Conservation (phyloP, 2,329 filamentous ascomycete genomes). For the Tympanopsis confertula region DNA sequence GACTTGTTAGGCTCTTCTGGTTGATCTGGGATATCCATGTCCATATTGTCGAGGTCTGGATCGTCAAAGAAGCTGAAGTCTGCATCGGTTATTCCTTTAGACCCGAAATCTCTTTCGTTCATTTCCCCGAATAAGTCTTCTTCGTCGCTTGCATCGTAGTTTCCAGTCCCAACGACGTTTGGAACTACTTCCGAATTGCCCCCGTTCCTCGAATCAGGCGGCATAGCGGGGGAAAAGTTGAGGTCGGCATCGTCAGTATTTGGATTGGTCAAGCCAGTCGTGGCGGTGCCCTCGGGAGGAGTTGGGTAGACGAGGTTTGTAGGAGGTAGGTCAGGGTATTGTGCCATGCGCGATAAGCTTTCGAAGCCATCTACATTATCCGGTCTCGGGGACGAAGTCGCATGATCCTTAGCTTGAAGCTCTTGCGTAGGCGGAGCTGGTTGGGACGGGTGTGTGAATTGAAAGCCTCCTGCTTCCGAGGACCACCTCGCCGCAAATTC, state of each 20-base stretch:
- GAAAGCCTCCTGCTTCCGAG: not conserved
- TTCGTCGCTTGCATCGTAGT: conserved; percentile 26
- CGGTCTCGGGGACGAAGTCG: not conserved
- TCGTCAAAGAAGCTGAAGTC: conserved; percentile 58
- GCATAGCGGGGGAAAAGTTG: no score
- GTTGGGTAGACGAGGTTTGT: conserved; percentile 36
- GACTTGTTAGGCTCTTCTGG: no score
- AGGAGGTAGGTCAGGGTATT: conserved; percentile 24
- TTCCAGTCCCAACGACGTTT: conserved; percentile 17
- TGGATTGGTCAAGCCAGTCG: not conserved
- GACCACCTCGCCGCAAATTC: not conserved
- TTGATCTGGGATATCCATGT: conserved; percentile 7
- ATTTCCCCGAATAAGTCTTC: conserved; percentile 49
- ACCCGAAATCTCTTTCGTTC: conserved; percentile 36
- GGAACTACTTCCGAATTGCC: no score
- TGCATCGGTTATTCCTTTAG: conserved; percentile 44
- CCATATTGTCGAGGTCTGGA: conserved; percentile 21
- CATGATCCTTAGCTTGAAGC: no score
- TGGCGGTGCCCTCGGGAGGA: conserved; percentile 31
- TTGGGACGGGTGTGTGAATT: no score
- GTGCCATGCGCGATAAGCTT: conserved; percentile 22
- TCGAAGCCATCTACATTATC: conserved; percentile 9
- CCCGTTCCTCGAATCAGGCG: not conserved
- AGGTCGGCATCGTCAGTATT: not conserved
- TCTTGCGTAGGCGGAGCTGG: no score